phyloP scores from a whole-genome alignment of 495 filamentous ascomycete genomes.

The Lentithecium fluviatile region DNA sequence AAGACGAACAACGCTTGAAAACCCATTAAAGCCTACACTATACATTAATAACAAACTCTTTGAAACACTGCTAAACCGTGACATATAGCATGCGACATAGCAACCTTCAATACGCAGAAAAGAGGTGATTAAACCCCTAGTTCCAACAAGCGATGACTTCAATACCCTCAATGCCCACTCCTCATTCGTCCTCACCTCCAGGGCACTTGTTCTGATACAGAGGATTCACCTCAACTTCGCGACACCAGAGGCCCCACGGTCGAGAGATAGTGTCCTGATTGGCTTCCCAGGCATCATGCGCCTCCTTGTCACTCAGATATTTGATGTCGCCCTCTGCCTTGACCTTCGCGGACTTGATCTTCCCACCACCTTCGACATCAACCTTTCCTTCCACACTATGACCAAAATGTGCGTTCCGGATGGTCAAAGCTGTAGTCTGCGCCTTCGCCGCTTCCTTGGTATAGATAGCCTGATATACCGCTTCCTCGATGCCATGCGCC shows the following conservation, averaged over 20 bases:
- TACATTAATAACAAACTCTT: no score
- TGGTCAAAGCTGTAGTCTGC: constrained; percentile 39
- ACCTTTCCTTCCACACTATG: constrained; percentile 29
- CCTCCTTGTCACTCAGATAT: constrained; percentile 42
- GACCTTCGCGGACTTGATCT: constrained; percentile 42
- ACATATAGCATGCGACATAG: no score
- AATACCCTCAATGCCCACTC: neutral
- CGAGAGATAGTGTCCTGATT: constrained; percentile 24
- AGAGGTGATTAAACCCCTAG: neutral
- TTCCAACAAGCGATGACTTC: neutral
- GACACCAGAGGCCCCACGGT: constrained; percentile 43
- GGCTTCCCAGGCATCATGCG: constrained; percentile 38
- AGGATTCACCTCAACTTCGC: constrained; percentile 39
- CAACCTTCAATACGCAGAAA: neutral
- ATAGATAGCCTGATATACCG: constrained; percentile 43
- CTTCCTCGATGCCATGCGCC: constrained; percentile 39
- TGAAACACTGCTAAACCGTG: no score
- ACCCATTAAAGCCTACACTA: no score
- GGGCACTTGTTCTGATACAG: constrained; percentile 42
- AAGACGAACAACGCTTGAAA: no score
- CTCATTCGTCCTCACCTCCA: constrained; percentile 20
- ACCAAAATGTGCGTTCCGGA: constrained; percentile 39
- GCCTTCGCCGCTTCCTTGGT: constrained; percentile 40
- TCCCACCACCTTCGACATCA: constrained; percentile 36
- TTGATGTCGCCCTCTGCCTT: constrained; percentile 41